Conservation (phyloP, 768 basidiomycete species). For the Tulasnella sp. region DNA sequence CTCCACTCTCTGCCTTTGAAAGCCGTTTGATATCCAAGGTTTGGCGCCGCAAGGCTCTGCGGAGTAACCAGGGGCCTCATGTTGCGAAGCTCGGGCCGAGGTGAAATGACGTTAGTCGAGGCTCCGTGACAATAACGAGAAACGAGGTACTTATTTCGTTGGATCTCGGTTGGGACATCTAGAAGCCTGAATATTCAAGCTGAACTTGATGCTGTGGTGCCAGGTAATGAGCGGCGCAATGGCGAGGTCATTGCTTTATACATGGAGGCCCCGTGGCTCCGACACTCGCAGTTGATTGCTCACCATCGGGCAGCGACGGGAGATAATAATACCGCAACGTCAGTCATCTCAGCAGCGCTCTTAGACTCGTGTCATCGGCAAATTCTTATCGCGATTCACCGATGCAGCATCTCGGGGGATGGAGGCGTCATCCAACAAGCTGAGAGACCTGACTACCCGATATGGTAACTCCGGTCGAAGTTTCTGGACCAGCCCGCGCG, state of each 20-base stretch:
- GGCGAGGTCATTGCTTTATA: not conserved
- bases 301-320: not conserved
- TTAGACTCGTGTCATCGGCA: not conserved
- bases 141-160: not conserved
- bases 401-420: not conserved
- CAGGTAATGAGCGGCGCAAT: not conserved
- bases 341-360: not conserved
- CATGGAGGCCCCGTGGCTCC: not conserved
- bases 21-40: not conserved
- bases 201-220: not conserved
- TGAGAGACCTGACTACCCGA: not conserved
- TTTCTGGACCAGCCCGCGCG: not conserved
- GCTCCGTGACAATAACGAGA: not conserved
- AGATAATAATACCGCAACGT: not conserved
- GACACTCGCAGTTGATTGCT: not conserved
- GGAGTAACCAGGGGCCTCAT: constrained; percentile 9
- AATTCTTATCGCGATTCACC: constrained; percentile 13
- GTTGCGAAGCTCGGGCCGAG: constrained; percentile 13
- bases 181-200: not conserved
- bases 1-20: not conserved
- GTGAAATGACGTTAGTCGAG: constrained; percentile 21
- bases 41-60: not conserved
- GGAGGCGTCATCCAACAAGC: not conserved
- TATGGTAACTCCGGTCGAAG: not conserved
- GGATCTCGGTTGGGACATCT: not conserved